phyloP scores from a whole-genome alignment of 352 stramenopile genomes.

The Phytophthora cactorum region DNA sequence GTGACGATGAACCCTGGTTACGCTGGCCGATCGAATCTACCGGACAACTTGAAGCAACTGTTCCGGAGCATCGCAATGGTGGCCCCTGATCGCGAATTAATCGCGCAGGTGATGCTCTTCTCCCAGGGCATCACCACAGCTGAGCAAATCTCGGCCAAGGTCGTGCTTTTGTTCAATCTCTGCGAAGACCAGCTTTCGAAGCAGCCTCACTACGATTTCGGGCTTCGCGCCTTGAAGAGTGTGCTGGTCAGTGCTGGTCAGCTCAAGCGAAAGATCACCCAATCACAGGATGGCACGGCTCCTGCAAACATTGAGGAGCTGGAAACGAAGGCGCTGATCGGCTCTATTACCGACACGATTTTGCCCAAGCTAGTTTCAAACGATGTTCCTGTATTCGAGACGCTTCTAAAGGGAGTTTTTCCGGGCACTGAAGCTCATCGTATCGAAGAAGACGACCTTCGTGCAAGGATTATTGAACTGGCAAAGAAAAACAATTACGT shows the following conservation, averaged over 20 bases:
- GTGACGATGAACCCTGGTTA: conserved; percentile 99
- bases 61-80: conserved; percentile 99
- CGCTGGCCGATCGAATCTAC: conserved; percentile 97
- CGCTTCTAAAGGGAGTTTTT: conserved; percentile 97
- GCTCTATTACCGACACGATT: conserved; percentile 99
- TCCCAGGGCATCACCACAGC: conserved; percentile 99
- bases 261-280: conserved; percentile 94
- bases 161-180: conserved; percentile 99
- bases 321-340: conserved; percentile 96
- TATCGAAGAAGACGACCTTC: conserved; percentile 91
- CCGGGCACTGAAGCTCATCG: conserved; percentile 88
- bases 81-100: conserved; percentile 98
- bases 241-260: conserved; percentile 98
- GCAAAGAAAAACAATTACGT: conserved; percentile 91
- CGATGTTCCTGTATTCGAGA: conserved; percentile 97
- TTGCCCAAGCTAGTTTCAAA: conserved; percentile 99
- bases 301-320: conserved; percentile 67
- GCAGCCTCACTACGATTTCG: conserved; percentile 99
- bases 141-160: conserved; percentile 95
- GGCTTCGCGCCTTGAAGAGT: conserved; percentile 98
- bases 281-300: conserved; percentile 42
- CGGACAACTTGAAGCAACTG: conserved; percentile 99
- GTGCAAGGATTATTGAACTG: conserved; percentile 91
- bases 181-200: conserved; percentile 98
- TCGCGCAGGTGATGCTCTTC: conserved; percentile 99